phyloP scores from a whole-genome alignment of 1,284 basidiomycete genomes.

The Heterobasidion irregulare region DNA sequence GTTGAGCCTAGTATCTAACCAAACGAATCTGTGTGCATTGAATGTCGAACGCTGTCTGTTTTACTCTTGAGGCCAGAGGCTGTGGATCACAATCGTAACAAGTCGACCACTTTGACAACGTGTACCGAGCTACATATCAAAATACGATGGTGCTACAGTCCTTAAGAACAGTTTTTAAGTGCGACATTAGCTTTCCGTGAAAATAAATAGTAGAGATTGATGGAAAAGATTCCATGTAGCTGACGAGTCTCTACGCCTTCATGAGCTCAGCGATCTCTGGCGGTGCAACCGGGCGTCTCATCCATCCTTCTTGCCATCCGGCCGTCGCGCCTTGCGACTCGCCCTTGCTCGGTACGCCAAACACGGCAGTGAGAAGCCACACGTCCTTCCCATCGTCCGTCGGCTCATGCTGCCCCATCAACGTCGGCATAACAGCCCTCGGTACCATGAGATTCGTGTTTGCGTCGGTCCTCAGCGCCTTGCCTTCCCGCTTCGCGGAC shows the following conservation, averaged over 20 bases:
- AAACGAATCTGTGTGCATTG: no score
- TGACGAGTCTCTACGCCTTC: background rate
- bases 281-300: conserved; percentile 40
- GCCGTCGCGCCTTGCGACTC: conserved; percentile 28
- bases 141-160: no score
- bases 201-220: no score
- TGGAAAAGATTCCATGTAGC: no score
- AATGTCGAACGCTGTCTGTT: no score
- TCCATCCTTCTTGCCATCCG: conserved; percentile 49
- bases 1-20: no score
- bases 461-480: conserved; percentile 59
- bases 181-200: no score
- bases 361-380: conserved; percentile 66
- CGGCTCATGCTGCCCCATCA: conserved; percentile 39
- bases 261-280: conserved; percentile 15
- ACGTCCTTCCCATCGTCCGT: conserved; percentile 29
- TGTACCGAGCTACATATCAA: no score
- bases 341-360: conserved; percentile 45
- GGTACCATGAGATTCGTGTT: conserved; percentile 69
- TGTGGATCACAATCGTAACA: no score
- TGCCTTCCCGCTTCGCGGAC: conserved; percentile 24
- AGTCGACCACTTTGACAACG: no score
- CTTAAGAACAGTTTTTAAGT: no score
- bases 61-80: no score
- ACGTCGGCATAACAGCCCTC: conserved; percentile 58